Conservation (phyloP, 164 flowering plant species). For the Saururus chinensis region DNA sequence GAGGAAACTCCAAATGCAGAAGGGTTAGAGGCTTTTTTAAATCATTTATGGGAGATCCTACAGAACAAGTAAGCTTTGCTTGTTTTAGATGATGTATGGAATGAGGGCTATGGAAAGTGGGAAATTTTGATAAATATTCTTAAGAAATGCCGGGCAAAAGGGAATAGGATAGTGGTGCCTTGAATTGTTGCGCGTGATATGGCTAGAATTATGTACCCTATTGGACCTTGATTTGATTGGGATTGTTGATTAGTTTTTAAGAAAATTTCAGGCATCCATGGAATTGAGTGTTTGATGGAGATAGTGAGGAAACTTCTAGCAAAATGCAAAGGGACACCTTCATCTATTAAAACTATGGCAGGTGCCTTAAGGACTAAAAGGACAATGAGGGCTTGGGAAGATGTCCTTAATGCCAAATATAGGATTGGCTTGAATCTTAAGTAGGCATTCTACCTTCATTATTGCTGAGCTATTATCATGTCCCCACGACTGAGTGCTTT, state of each 20-base stretch:
- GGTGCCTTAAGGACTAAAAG: neutral
- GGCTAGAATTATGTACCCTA: too few species aligned
- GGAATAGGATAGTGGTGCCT: constrained; percentile 2
- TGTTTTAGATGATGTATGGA: constrained; percentile 11
- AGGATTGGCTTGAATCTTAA: neutral
- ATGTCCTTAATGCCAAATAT: constrained; percentile 1
- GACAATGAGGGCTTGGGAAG: neutral
- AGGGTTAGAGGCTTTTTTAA: neutral
- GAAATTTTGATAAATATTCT: neutral
- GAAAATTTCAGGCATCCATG: neutral
- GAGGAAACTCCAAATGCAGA: neutral
- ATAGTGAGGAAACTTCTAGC: constrained; percentile 1
- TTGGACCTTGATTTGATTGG: too few species aligned
- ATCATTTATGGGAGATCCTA: neutral
- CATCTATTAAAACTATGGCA: neutral
- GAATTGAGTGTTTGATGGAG: neutral
- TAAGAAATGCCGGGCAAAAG: neutral
- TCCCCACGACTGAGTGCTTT: constrained; percentile 1
- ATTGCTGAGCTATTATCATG: constrained; percentile 2
- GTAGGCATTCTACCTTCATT: neutral
- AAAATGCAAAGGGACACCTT: constrained; percentile 4
- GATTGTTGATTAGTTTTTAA: constrained; percentile 2
- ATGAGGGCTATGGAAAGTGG: constrained; percentile 2
- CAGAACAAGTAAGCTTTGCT: constrained; percentile 1
- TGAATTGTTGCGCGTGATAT: neutral